Evolutionary conservation across 495 filamentous ascomycete genomes (phyloP), one percentile per base, ranked within the genome.

Genomic region (Monascus purpureus): DNA sequence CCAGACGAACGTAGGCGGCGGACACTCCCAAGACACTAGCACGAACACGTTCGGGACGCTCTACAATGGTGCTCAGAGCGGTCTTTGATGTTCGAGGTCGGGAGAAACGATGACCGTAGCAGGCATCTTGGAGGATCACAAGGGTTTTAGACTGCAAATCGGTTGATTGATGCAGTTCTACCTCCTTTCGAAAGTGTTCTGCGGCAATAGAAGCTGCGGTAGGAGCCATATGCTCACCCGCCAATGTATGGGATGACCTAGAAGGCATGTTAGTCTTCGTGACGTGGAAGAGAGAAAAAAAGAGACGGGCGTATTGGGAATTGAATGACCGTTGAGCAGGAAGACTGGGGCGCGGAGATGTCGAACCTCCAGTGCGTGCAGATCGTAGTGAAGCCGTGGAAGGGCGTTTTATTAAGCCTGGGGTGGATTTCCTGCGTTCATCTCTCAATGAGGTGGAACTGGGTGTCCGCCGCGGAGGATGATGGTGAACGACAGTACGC

Each of bases 91-190:
- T 73, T 23, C 77, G 73, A n/a, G 83, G 84, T 14, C 90, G 70
- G 8, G 84, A 80, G 46, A 70, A 96, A 1, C 82, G 75, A 52
- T 97, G 90, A 8, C 84, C 85, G 43, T 95, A 97, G 58, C 88
- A 93, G 31, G 77, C 75, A 52, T 97, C 92, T 36, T 96, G 82
- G 3, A 96, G 47, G 18, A 97, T 68, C 7, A 93, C 85, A 2
- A 88, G 52, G 0, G 82, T 83, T 43, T 82, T 74, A 14, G 79
- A 56, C 7, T 54, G 44, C 8, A 65, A 45, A 25, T 68, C 61
- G 6, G 53, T 50, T 15, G 59, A 54, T 27, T 75, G 63, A 40
- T 87, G 77, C 11, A 67, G 40, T 3, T 68, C 66, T 1, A 90
- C 48, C 46, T 93, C 83, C 39, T 66, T 70, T 30, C 64, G 56